These are phyloP conservation scores for Phaeosphaeriaceae sp. DNA, from an alignment of 2,329 filamentous ascomycete species.

Conservation along the genomic window DNA sequence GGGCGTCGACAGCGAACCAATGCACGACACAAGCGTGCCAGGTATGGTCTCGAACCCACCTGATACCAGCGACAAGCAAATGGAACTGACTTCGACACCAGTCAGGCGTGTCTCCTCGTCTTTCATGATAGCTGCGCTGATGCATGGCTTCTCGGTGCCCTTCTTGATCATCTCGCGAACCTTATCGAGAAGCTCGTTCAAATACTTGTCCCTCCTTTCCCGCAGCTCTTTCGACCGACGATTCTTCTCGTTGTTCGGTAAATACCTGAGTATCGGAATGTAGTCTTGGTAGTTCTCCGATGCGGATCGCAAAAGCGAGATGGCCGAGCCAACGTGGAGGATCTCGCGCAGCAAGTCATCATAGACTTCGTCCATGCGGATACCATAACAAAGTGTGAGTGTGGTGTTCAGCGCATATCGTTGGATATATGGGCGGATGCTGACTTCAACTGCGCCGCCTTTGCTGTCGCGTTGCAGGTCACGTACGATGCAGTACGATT, in stretches of 20 bases:
- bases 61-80: conserved; percentile 62
- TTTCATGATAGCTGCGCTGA: conserved; percentile 62
- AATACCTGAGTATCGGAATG: conserved; percentile 58
- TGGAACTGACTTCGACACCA: conserved; percentile 62
- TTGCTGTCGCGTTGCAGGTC: conserved; percentile 57
- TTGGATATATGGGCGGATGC: conserved; percentile 61
- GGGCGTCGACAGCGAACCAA: conserved; percentile 58
- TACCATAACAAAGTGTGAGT: conserved; percentile 63
- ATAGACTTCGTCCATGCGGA: conserved; percentile 63
- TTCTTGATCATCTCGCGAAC: conserved; percentile 61
- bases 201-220: conserved; percentile 58
- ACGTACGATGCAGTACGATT: conserved; percentile 60
- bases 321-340: conserved; percentile 61
- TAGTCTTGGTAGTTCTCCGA: conserved; percentile 65
- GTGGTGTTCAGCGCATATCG: conserved; percentile 64
- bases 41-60: conserved; percentile 65
- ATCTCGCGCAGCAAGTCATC: conserved; percentile 62
- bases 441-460: conserved; percentile 53
- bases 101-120: conserved; percentile 62
- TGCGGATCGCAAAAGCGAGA: conserved; percentile 59
- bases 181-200: conserved; percentile 59
- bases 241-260: conserved; percentile 63
- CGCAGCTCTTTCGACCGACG: conserved; percentile 56
- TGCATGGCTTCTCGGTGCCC: conserved; percentile 63
- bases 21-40: conserved; percentile 60